A percentile compares a stretch with the other conserved stretches of the same genome.
These are phyloP conservation scores for Sporormia fimetaria DNA, from an alignment of 495 filamentous ascomycete genomes.

Conservation along the genomic window DNA sequence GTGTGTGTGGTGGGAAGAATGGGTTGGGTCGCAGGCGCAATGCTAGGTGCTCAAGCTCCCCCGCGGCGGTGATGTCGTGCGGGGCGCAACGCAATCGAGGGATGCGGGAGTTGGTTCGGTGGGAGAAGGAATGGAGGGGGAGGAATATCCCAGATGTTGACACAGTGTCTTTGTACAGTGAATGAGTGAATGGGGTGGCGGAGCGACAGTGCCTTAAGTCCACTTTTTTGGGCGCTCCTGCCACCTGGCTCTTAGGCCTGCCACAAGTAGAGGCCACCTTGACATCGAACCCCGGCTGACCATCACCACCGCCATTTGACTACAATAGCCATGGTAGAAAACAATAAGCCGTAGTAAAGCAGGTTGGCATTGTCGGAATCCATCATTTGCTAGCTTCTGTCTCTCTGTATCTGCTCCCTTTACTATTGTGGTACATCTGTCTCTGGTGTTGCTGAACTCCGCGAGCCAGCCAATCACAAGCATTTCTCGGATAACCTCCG, in stretches of 20 bases:
- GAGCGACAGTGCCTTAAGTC: too few species aligned
- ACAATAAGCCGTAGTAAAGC: too few species aligned
- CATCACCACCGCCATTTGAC: conserved; percentile 45
- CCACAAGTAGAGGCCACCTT: conserved; percentile 25
- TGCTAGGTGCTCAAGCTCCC: background rate
- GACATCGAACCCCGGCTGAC: conserved; percentile 3
- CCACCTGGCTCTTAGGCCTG: conserved; percentile 18
- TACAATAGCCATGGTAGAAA: too few species aligned
- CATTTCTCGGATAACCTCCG: too few species aligned
- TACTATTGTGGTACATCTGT: too few species aligned
- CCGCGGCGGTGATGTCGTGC: background rate
- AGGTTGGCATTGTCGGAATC: too few species aligned
- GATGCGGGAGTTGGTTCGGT: background rate
- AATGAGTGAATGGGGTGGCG: too few species aligned
- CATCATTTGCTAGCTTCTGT: too few species aligned
- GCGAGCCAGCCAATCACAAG: too few species aligned
- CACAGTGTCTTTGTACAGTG: too few species aligned
- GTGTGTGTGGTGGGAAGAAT: conserved; percentile 9
- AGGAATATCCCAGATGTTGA: conserved; percentile 15
- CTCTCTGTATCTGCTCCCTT: too few species aligned
- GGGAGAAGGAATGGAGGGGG: conserved; percentile 16
- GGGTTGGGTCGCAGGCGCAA: background rate
- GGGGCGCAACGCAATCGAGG: conserved; percentile 1
- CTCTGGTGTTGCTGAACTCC: too few species aligned
- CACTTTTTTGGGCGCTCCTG: conserved; percentile 6